Evolutionary conservation across 2,329 filamentous ascomycete genomes (phyloP), one percentile per base, ranked within the genome.

Genomic region (Colletotrichum sp.): DNA sequence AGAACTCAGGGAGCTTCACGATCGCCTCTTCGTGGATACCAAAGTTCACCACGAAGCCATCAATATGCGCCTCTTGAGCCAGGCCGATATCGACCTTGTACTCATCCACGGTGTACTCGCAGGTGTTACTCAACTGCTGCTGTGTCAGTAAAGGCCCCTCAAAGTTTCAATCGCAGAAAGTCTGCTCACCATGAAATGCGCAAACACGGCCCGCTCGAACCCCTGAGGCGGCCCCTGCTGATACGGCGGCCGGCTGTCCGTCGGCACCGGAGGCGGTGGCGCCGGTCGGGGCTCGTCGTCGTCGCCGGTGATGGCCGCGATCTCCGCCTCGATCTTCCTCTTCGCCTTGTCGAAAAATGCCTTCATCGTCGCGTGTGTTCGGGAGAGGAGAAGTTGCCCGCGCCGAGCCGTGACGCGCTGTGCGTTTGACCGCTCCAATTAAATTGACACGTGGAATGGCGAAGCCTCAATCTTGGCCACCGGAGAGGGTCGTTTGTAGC

Each of bases 1-100:
- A 78, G 9, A 74, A 39, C 52, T 78, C 75, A 4, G 71, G 64
- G 1, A 78, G 61, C 15, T 77, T 77, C 5, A 62, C 72, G 13
- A 78, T 71, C 22, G 79, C 71, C 30, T 79, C 79, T 29, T 76
- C 69, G n/a, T 70, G 69, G 15, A 74, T 71, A 8, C 69, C 74
- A 57, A 77, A 76, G 49, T 77, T 77, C 8, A 77, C 25, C 2
- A 73, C 76, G 22, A 77, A 77, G 8, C 69, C 76, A 19, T 77
- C 76, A 12, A 77, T 77, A 57, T 77, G 74, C 3, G 76, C 76
- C 44, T 77, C 65, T 25, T 77, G 76, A 9, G 76, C 76, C 8
- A 77, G 29, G 6, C 55, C 52, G 11, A 77, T 77, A 15, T 77
- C 76, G 30, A 57, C 64, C n/a, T 74, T 69, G 63, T 70, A 77